A percentile compares a stretch with the other conserved stretches of the same genome.
Evolutionary conservation across 2,329 filamentous ascomycete species (phyloP).

Genomic region (Penicillium griseofulvum): DNA sequence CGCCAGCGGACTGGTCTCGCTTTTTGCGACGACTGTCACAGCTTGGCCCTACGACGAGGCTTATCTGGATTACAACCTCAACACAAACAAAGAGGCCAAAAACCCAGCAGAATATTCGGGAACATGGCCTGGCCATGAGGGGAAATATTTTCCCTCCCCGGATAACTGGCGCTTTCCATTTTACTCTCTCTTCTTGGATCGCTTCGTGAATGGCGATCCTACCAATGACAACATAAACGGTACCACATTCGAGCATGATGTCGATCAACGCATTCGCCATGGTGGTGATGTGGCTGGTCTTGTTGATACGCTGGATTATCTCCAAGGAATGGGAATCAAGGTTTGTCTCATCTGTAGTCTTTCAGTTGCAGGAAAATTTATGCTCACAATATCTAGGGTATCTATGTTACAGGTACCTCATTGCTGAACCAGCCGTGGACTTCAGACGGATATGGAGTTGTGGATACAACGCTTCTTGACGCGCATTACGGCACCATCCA

Average conservation of each 20-base stretch:
- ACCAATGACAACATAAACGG: slow-evolving; percentile 62
- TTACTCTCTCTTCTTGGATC: slow-evolving; percentile 63
- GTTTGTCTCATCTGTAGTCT: slow-evolving; percentile 28
- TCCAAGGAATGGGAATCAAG: slow-evolving; percentile 64
- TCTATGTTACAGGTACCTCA: slow-evolving; percentile 62
- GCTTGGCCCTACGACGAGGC: slow-evolving; percentile 50
- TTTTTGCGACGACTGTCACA: slow-evolving; percentile 28
- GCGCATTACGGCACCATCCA: slow-evolving; percentile 60
- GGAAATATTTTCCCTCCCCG: slow-evolving; percentile 53
- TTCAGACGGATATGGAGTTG: slow-evolving; percentile 58
- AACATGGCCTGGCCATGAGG: slow-evolving; percentile 49
- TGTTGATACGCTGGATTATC: slow-evolving; percentile 61
- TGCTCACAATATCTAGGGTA: slow-evolving; percentile 39
- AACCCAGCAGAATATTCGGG: slow-evolving; percentile 58
- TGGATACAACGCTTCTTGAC: slow-evolving; percentile 63
- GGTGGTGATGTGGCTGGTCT: slow-evolving; percentile 61
- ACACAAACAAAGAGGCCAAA: slow-evolving; percentile 56
- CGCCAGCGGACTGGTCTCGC: slow-evolving; percentile 29
- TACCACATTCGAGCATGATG: slow-evolving; percentile 59
- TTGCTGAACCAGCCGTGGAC: slow-evolving; percentile 66
- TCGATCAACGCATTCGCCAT: slow-evolving; percentile 60
- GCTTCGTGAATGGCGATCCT: slow-evolving; percentile 64
- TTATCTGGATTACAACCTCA: slow-evolving; percentile 58
- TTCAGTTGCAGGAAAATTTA: background rate
- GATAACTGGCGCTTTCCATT: slow-evolving; percentile 64